Evolutionary conservation across 305 asterid genomes (phyloP), one percentile per base, ranked within the genome.

Genomic region (Plantago coronopus): DNA sequence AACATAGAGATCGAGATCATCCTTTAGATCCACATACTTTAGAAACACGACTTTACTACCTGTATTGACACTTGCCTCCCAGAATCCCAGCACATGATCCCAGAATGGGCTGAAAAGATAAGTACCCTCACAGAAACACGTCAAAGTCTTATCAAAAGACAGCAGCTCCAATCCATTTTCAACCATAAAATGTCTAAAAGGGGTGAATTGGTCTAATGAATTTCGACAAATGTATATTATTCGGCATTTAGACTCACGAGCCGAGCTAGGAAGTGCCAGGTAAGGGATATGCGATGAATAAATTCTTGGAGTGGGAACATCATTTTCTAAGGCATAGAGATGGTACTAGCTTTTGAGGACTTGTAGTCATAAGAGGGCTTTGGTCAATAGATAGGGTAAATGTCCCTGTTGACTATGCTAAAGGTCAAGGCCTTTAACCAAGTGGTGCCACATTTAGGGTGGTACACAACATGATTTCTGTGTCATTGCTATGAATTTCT

Each of bases 321-420:
- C 15, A 19, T 8, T 11, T 18, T 17, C 21, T 20, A 17, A 22
- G 17, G 29, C 63, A 64, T 11, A 69, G 25, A 43, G 56, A 62
- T n/a, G 60, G 68, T 17, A 69, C 69, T 18, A 69, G 64, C n/a
- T 3, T 19, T 31, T 62, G 73, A 22, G 73, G 73, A 22, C 48
- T 56, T 1, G 63, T 25, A 4, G 51, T 46, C 18, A 62, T 59
- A 46, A 68, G 48, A 54, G 64, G 68, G 27, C 47, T 55, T 10
- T 44, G 46, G 18, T n/a, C n/a, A n/a, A n/a, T 42, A n/a, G 4
- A 23, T 10, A 4, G 60, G 1, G 31, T 40, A 45, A 17, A 17
- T 17, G 17, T 56, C 22, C 20, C 72, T 59, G 21, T 60, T 51
- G 55, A 29, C 23, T 22, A 59, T 50, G 50, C 29, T 59, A 19